These are phyloP conservation scores for Antarctomyces pellizariae DNA, from an alignment of 495 filamentous ascomycete species.

Conservation along the genomic window DNA sequence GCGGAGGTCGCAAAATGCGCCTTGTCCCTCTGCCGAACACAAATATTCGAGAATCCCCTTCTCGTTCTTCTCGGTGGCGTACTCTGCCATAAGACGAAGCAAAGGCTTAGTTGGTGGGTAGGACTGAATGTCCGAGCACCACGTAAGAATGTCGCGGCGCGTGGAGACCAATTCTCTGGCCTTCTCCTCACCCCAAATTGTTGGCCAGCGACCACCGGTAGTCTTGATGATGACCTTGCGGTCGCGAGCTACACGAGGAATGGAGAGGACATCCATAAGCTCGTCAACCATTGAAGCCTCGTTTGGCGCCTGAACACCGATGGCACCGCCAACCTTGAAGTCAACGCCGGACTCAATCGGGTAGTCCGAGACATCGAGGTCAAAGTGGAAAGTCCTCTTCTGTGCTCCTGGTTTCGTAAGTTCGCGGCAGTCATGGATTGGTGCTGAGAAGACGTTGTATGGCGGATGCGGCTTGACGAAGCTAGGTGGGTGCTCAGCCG, in stretches of 20 bases:
- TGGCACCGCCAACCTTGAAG: conserved; percentile 90
- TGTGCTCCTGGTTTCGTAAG: conserved; percentile 78
- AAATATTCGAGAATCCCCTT: conserved; percentile 72
- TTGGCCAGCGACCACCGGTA: conserved; percentile 71
- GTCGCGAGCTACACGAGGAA: conserved; percentile 57
- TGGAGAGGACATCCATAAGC: conserved; percentile 52
- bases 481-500: conserved; percentile 49
- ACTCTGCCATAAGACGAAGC: conserved; percentile 67
- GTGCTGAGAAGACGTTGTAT: conserved; percentile 71
- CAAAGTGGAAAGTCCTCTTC: conserved; percentile 93
- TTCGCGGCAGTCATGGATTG: conserved; percentile 59
- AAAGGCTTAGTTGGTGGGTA: conserved; percentile 76
- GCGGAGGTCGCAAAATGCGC: conserved; percentile 82
- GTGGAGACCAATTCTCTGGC: conserved; percentile 68
- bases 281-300: conserved; percentile 55
- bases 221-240: conserved; percentile 61
- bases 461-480: conserved; percentile 94
- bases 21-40: conserved; percentile 75
- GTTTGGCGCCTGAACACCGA: conserved; percentile 81
- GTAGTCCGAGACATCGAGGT: conserved; percentile 89
- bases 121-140: conserved; percentile 86
- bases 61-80: conserved; percentile 57
- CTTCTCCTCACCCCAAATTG: conserved; percentile 89
- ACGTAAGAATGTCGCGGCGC: conserved; percentile 71
- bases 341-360: conserved; percentile 68